Evolutionary conservation across 768 basidiomycete species (phyloP).

Genomic region (Hygrocybe coccinea): DNA sequence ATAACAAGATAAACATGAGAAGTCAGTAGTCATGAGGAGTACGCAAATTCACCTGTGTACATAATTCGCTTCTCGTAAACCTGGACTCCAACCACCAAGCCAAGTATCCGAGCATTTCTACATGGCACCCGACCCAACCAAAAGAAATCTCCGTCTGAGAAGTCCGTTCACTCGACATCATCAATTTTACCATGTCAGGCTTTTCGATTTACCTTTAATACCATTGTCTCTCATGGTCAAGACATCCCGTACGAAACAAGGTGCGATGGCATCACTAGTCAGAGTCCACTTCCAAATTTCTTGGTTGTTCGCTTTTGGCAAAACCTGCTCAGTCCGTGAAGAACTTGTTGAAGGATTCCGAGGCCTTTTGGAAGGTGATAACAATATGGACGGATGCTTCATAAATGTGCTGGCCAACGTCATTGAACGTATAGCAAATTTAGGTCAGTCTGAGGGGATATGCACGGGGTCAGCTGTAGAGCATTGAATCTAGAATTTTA

Average conservation of each 20-base stretch:
- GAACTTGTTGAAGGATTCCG: neutral
- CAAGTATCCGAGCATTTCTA: slow-evolving; percentile 55
- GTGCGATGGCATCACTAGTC: slow-evolving; percentile 48
- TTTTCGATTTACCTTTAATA: slow-evolving; percentile 24
- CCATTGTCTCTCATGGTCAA: slow-evolving; percentile 39
- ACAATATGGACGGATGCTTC: no score
- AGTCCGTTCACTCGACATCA: neutral
- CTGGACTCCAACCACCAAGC: slow-evolving; percentile 59
- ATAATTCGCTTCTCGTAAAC: slow-evolving; percentile 54
- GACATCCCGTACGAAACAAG: slow-evolving; percentile 53
- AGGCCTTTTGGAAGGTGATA: no score
- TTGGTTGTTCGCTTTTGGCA: slow-evolving; percentile 12
- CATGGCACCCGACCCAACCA: slow-evolving; percentile 73
- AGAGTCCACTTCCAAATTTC: slow-evolving; percentile 54
- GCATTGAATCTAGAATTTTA: no score
- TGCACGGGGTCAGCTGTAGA: no score
- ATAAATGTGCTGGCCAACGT: no score
- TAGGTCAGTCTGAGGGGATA: no score
- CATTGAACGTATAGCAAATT: no score
- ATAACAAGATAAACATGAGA: neutral
- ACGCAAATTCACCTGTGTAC: slow-evolving; percentile 47
- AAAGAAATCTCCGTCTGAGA: slow-evolving; percentile 53
- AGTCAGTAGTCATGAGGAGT: neutral
- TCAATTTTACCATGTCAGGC: neutral
- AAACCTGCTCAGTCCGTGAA: neutral